phyloP scores from a whole-genome alignment of 345 rosid genomes.

The Excoecaria cochinchinensis region DNA sequence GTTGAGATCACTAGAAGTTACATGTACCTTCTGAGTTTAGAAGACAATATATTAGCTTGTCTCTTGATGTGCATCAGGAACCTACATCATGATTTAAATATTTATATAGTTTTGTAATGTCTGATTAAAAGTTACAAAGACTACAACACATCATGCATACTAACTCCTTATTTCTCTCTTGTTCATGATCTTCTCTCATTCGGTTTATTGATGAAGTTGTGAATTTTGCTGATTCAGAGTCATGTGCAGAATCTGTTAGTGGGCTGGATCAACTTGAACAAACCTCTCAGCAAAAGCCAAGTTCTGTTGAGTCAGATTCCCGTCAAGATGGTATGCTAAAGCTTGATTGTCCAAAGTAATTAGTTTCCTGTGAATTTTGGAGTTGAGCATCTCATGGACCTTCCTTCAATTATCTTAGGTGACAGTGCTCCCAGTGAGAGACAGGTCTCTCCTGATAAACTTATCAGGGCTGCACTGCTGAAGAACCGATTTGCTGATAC shows the following conservation, averaged over 20 bases:
- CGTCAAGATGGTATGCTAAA: conserved; percentile 26
- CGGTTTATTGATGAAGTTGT: background rate
- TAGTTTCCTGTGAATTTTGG: background rate
- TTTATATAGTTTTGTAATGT: background rate
- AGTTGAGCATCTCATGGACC: background rate
- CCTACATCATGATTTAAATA: background rate
- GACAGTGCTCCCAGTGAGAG: conserved; percentile 24
- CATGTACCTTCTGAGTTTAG: background rate
- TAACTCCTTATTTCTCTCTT: background rate
- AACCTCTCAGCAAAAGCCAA: conserved; percentile 21
- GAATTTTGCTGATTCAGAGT: background rate
- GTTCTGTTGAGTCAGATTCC: conserved; percentile 15
- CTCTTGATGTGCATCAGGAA: background rate
- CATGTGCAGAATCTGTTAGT: conserved; percentile 20
- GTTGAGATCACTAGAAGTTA: background rate
- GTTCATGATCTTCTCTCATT: background rate
- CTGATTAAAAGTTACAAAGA: background rate
- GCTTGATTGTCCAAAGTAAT: background rate
- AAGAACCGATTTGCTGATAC: conserved; percentile 26
- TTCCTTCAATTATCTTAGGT: conserved; percentile 7
- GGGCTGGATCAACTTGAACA: conserved; percentile 20
- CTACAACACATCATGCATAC: background rate
- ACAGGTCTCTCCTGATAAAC: conserved; percentile 22
- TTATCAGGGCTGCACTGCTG: conserved; percentile 19
- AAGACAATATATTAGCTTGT: background rate